These are phyloP conservation scores for Gossypium thurberi DNA, from an alignment of 345 rosid genomes.

Conservation along the genomic window DNA sequence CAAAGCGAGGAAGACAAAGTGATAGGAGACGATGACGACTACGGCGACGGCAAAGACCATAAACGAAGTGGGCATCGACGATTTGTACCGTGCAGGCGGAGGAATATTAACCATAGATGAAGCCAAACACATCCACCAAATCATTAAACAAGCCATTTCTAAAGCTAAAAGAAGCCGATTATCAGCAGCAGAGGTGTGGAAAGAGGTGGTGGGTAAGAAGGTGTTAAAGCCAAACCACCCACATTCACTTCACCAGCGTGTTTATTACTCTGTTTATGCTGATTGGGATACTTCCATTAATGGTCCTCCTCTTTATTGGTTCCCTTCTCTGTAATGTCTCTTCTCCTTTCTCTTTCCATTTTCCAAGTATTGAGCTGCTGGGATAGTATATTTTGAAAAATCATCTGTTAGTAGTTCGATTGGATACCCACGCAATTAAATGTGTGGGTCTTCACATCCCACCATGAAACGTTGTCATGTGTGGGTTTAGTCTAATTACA, in stretches of 20 bases:
- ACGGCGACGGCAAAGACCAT: constrained; percentile 18
- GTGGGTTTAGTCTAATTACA: no score
- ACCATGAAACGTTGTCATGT: no score
- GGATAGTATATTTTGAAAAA: no score
- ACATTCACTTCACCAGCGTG: constrained; percentile 60
- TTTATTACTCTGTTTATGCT: constrained; percentile 60
- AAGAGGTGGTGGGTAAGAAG: constrained; percentile 34
- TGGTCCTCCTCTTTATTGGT: constrained; percentile 85
- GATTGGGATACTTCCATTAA: constrained; percentile 54
- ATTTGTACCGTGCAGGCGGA: constrained; percentile 49
- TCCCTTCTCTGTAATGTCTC: constrained; percentile 62
- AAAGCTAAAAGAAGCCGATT: no score
- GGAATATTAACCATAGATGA: constrained; percentile 31
- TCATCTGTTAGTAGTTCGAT: no score
- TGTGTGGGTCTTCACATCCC: no score
- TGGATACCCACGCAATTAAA: no score
- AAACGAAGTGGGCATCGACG: constrained; percentile 37
- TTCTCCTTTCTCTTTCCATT: not conserved
- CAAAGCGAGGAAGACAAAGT: not conserved
- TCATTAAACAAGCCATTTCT: constrained; percentile 10
- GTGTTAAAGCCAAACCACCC: constrained; percentile 68
- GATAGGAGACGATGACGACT: constrained; percentile 5
- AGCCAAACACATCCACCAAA: constrained; percentile 31
- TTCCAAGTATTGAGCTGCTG: no score
- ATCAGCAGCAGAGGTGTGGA: constrained; percentile 51